These are phyloP conservation scores for Eimeria necatrix DNA, from an alignment of 169 alveolate species.

Conservation along the genomic window DNA sequence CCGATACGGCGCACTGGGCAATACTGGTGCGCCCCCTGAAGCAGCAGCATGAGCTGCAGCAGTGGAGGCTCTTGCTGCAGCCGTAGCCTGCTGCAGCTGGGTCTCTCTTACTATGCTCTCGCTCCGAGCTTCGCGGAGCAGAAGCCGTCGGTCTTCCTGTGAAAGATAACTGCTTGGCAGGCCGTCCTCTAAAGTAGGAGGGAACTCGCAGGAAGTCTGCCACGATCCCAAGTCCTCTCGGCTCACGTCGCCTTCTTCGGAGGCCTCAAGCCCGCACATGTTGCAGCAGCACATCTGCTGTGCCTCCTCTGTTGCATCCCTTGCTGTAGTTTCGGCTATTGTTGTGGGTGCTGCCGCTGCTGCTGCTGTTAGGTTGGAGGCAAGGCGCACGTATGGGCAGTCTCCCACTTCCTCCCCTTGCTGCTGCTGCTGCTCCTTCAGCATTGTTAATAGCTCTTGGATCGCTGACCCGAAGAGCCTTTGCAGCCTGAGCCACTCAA, in stretches of 20 bases:
- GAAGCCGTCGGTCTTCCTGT: constrained; percentile 34
- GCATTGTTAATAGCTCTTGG: constrained; percentile 8
- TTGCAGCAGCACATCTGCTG: background rate
- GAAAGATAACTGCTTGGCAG: constrained; percentile 5
- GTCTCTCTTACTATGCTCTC: constrained; percentile 22
- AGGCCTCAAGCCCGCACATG: constrained; percentile 29
- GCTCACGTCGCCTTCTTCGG: constrained; percentile 30
- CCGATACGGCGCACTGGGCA: background rate
- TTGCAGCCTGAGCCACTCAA: constrained; percentile 55
- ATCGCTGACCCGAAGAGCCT: constrained; percentile 40
- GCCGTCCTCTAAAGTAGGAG: too few relatives aligned
- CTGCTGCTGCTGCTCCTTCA: constrained; percentile 54
- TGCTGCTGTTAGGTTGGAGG: background rate
- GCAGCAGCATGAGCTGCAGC: constrained; percentile 17
- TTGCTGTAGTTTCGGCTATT: background rate
- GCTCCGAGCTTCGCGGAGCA: constrained; percentile 3
- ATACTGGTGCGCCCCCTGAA: background rate
- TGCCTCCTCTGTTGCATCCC: background rate
- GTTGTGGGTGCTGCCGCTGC: background rate
- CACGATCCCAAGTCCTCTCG: background rate
- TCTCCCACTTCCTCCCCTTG: background rate
- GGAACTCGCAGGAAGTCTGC: background rate
- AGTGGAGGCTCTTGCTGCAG: background rate
- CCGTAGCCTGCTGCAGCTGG: constrained; percentile 22
- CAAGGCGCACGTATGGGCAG: constrained; percentile 28